Percentiles rank a stretch among this genome's conserved stretches.
phyloP scores from a whole-genome alignment of 2,329 filamentous ascomycete species.

The Apiospora arundinis region DNA sequence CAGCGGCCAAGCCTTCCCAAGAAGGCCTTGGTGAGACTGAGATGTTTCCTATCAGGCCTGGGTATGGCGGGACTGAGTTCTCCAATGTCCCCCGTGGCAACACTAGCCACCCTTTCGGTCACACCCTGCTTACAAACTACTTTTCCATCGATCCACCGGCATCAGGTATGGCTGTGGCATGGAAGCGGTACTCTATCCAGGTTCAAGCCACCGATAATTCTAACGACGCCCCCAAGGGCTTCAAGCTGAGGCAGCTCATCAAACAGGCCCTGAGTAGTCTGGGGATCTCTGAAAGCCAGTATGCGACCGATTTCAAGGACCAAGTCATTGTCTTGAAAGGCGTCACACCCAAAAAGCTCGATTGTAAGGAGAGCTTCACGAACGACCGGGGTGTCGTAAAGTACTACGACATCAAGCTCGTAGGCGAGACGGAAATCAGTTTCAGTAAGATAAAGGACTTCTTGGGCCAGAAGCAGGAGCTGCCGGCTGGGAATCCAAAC shows the following conservation, averaged over 20 bases:
- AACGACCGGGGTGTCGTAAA: slow-evolving; percentile 42
- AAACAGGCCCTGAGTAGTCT: slow-evolving; percentile 45
- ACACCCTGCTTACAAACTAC: slow-evolving; percentile 60
- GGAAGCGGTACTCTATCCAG: not conserved
- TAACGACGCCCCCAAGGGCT: slow-evolving; percentile 42
- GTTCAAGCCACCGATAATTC: not conserved
- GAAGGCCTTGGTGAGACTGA: not conserved
- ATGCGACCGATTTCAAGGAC: slow-evolving; percentile 58
- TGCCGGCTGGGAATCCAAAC: slow-evolving; percentile 45
- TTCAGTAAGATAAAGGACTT: slow-evolving; percentile 52
- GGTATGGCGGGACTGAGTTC: slow-evolving; percentile 53
- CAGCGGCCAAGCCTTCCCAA: not conserved
- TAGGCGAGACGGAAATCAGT: slow-evolving; percentile 46
- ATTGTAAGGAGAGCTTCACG: slow-evolving; percentile 40
- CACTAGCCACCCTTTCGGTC: slow-evolving; percentile 12
- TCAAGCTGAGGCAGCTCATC: slow-evolving; percentile 52
- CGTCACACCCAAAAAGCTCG: slow-evolving; percentile 43
- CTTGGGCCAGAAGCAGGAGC: slow-evolving; percentile 44
- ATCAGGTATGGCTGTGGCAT: not conserved
- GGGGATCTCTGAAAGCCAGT: slow-evolving; percentile 30
- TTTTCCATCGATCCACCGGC: slow-evolving; percentile 45
- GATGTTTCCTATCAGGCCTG: slow-evolving; percentile 53
- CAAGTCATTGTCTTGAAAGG: slow-evolving; percentile 50
- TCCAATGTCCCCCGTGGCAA: slow-evolving; percentile 35
- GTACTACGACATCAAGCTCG: slow-evolving; percentile 49